Evolutionary conservation across 2,329 filamentous ascomycete genomes (phyloP), one percentile per base, ranked within the genome.

Genomic region (Elsinoe arachidis): DNA sequence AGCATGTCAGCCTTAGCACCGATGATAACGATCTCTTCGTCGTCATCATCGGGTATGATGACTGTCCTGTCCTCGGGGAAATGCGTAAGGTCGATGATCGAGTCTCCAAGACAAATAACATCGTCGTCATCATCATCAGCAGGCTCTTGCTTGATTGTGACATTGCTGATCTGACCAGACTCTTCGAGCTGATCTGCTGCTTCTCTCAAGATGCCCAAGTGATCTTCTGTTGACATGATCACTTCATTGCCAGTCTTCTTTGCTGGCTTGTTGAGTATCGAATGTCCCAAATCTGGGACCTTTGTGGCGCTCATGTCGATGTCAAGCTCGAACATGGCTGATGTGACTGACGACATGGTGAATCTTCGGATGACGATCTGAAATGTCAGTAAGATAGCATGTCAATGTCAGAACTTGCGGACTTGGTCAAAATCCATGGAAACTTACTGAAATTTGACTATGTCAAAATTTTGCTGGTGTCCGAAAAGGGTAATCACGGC

Each of bases 71-170:
- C 21, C 11, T 34, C 46, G 10, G 41, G 41, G 41, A 46, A 46
- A 12, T 35, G 33, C 12, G 46, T 51, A n/a, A 51, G 46, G 34
- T 51, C 46, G 46, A 51, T 51, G 46, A 51, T 11, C 4, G 12
- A 12, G 10, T 46, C 41, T 23, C 41, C 41, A 19, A 46, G 41
- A 46, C 41, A 46, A 14, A 46, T 46, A 5, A 46, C 41, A 46
- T 46, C 41, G 41, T 46, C 41, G 41, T 46, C 41, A 10, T 51
- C 30, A 51, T 51, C 46, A 51, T 51, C 46, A 35, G 46, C 19
- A 15, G 46, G 30, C 26, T 51, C 46, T 15, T 51, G 46, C 15
- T 51, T 51, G 46, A 51, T 51, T 14, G 15, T 17, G n/a, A 15
- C 23, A n/a, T 30, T 46, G 41, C 34, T 30, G 46, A 51, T 35